phyloP scores from a whole-genome alignment of 2,329 filamentous ascomycete species.

The Fusarium proliferatum region DNA sequence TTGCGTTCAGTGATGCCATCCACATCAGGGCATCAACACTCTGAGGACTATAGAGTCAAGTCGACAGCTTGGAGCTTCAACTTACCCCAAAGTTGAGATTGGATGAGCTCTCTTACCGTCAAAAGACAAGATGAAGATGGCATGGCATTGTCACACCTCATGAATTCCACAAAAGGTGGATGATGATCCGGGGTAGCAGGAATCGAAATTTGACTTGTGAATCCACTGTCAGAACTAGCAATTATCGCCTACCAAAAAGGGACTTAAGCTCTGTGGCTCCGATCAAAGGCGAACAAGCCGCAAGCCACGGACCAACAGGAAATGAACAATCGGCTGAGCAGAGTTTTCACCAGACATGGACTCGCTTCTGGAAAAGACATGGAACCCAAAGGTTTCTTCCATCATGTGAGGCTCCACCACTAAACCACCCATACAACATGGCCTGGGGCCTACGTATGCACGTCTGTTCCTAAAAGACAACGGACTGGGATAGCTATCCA shows the following conservation, averaged over 20 bases:
- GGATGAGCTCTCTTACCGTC: constrained; percentile 14
- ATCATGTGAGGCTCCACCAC: constrained; percentile 34
- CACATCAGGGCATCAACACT: background rate
- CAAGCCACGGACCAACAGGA: constrained; percentile 20
- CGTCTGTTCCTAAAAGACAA: background rate
- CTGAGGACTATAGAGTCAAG: background rate
- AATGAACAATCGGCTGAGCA: constrained; percentile 21
- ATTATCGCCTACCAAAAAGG: constrained; percentile 15
- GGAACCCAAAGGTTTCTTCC: constrained; percentile 24
- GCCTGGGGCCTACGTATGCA: constrained; percentile 11
- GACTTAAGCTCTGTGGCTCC: constrained; percentile 18
- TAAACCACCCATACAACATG: constrained; percentile 19
- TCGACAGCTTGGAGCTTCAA: background rate
- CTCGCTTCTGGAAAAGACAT: constrained; percentile 33
- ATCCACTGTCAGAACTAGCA: constrained; percentile 24
- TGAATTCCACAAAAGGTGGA: constrained; percentile 10
- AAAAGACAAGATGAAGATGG: background rate
- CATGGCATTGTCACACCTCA: background rate
- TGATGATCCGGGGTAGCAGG: constrained; percentile 33
- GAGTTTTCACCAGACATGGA: constrained; percentile 32
- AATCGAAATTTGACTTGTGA: constrained; percentile 7
- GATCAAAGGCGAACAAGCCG: constrained; percentile 13
- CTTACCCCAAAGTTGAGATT: background rate
- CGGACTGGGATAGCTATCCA: constrained; percentile 1
- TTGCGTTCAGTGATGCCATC: background rate